Evolutionary conservation across 2,329 filamentous ascomycete species (phyloP).

Genomic region (Gaeumannomyces tritici): DNA sequence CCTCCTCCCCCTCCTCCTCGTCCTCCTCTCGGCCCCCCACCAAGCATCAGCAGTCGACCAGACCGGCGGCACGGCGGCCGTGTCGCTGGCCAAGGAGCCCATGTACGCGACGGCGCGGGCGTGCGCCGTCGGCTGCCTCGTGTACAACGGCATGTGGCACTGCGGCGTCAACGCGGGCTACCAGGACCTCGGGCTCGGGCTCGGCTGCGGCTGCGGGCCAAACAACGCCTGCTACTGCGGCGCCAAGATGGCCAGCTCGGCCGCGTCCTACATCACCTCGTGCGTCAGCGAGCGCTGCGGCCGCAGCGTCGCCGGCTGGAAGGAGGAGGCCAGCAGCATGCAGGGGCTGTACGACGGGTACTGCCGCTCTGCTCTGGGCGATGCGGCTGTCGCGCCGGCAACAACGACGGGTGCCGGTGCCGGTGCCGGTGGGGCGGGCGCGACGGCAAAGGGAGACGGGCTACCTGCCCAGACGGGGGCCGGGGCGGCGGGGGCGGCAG

Average conservation of each 20-base stretch:
- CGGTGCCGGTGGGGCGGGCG: neutral
- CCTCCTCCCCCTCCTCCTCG: neutral
- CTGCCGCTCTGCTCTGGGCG: slow-evolving; percentile 12
- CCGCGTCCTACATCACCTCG: slow-evolving; percentile 13
- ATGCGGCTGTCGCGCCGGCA: neutral
- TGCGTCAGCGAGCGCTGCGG: slow-evolving; percentile 15
- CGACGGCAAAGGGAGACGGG: neutral
- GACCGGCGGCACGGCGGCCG: neutral
- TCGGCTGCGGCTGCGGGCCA: slow-evolving; percentile 14
- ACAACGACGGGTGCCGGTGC: neutral
- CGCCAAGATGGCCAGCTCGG: slow-evolving; percentile 12
- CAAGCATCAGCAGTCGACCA: neutral
- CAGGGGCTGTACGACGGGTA: slow-evolving; percentile 13
- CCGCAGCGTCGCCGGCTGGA: slow-evolving; percentile 10
- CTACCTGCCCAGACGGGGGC: neutral
- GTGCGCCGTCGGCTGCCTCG: slow-evolving; percentile 15
- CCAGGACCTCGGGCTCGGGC: slow-evolving; percentile 14
- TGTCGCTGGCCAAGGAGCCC: slow-evolving; percentile 6
- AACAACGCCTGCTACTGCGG: slow-evolving; percentile 17
- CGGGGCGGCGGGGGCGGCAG: no score
- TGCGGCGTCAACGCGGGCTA: slow-evolving; percentile 11
- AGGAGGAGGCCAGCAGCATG: slow-evolving; percentile 12
- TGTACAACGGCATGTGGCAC: slow-evolving; percentile 11
- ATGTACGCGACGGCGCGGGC: slow-evolving; percentile 11
- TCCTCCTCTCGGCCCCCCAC: neutral